Base-by-base conservation (phyloP, 768 basidiomycete species). In the Boletus tomentosulus region DNA sequence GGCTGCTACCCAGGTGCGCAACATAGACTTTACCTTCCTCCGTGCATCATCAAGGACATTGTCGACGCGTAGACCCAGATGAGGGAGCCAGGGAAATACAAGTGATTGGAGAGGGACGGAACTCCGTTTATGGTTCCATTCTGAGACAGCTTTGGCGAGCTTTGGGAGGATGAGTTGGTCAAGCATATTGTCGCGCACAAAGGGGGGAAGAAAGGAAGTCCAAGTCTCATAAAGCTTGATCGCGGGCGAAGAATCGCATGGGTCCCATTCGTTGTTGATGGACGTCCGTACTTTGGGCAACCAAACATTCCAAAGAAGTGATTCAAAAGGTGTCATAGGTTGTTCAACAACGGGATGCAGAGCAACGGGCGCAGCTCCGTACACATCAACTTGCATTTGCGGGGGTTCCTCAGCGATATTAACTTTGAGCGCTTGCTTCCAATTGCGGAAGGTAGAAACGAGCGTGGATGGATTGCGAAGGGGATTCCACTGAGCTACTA, bases 111-210 rank as follows among this genome's bases (percentile, higher is more conserved):
- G 70, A 1, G 90, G 71, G 1, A 81, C 77, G 3, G 73, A 74
- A 53, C 76, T 79, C 27, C 73, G 78, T 63, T 79, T 83, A 6
- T 83, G 74, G 64, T 77, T 85, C 97, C 97, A 99, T 48, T 90
- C 85, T 4, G 83, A 79, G 33, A 98, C 81, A 3, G 92, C 84
- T 57, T 85, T 85, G 46, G 87, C 81, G 3, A 99, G 81, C 71
- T 98, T 99, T 1, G 97, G 97, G 22, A 99, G 75, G 43, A 99
- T 81, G 24, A 99, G 84, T 68, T 99, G 97, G 66, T 98, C 95
- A 57, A 99, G 82, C 55, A 99, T 78, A 66, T 98, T 99, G 73
- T 98, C 95, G 50, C 84, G 82, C 55, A 99, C 86, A 73, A 98
- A 99, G 0, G 80, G 80, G 1, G 97, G 97, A 1, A 98, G 77